phyloP scores from a whole-genome alignment of 2,329 filamentous ascomycete genomes.

The Daldinia sp. region DNA sequence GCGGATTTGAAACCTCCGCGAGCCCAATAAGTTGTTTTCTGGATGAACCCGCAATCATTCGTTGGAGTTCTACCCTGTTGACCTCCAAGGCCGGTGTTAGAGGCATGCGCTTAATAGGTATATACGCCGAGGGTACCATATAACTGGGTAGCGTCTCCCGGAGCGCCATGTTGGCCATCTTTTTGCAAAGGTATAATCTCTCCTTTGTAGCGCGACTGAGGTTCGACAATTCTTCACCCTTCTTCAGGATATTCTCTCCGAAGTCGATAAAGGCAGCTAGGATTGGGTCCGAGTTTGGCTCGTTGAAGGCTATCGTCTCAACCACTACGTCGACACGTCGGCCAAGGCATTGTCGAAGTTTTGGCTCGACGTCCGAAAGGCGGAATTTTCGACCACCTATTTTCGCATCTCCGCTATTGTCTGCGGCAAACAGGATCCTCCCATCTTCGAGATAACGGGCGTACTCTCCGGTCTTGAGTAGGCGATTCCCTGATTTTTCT shows the following conservation, averaged over 20 bases:
- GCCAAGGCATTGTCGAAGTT: constrained; percentile 61
- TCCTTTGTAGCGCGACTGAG: constrained; percentile 58
- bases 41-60: constrained; percentile 58
- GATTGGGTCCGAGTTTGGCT: constrained; percentile 54
- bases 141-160: constrained; percentile 55
- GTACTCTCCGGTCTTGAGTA: constrained; percentile 64
- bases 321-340: constrained; percentile 62
- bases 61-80: constrained; percentile 62
- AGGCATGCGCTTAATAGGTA: constrained; percentile 63
- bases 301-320: constrained; percentile 61
- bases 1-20: constrained; percentile 54
- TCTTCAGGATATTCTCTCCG: constrained; percentile 56
- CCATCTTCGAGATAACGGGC: constrained; percentile 64
- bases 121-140: constrained; percentile 62
- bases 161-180: constrained; percentile 59
- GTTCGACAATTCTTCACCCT: constrained; percentile 54
- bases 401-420: constrained; percentile 57
- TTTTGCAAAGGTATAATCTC: constrained; percentile 58
- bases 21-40: constrained; percentile 59
- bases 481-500: constrained; percentile 46
- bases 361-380: constrained; percentile 60
- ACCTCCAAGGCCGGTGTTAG: constrained; percentile 64
- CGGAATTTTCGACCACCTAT: constrained; percentile 57
- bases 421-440: constrained; percentile 62
- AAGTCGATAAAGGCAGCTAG: constrained; percentile 65